Base-by-base conservation (phyloP, 2,329 filamentous ascomycete species). In the Alternaria consortialis region DNA sequence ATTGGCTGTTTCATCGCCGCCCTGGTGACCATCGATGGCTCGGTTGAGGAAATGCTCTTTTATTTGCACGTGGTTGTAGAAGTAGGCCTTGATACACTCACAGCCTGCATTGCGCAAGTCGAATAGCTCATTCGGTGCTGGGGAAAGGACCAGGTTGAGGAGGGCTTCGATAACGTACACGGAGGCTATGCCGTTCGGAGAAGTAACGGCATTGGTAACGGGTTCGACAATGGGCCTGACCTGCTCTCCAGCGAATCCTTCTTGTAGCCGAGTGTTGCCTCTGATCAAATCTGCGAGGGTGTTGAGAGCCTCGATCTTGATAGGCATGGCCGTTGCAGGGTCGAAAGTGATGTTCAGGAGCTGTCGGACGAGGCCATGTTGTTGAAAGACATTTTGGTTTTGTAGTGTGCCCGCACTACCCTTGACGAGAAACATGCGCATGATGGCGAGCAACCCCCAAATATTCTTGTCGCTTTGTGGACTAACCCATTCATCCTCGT, bases 141-240 rank as follows among this genome's bases (percentile, higher is more conserved):
- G 83, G 57, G 89, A 89, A 8, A 99, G 83, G 0, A 91, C 89
- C 43, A 97, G 82, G 69, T 97, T 93, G 48, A 99, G 84, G 17
- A 99, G 83, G 1, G 92, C 95, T 77, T 98, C 94, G 71, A 99
- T 97, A 31, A 99, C 93, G 79, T 97, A 97, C 34, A 94, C 88
- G 57, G 87, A 86, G 13, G 84, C 80, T 9, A 84, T 78, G n/a
- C 83, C 84, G 61, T 88, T 87, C 5, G 78, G 70, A 7, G 70
- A 63, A 76, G 80, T 70, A 23, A 75, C 70, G 46, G 82, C 79
- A 32, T 80, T 82, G 60, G 81, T 65, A 54, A 71, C 39, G 42
- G 74, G 68, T 34, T 84, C 81, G 47, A 87, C 74, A 9, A 90
- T 85, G 29, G 88, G 85, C 12, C 84, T 84, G 3, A 98, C 93